Conservation (phyloP, 73 alveolate genomes). For the Uronychia setigera region DNA sequence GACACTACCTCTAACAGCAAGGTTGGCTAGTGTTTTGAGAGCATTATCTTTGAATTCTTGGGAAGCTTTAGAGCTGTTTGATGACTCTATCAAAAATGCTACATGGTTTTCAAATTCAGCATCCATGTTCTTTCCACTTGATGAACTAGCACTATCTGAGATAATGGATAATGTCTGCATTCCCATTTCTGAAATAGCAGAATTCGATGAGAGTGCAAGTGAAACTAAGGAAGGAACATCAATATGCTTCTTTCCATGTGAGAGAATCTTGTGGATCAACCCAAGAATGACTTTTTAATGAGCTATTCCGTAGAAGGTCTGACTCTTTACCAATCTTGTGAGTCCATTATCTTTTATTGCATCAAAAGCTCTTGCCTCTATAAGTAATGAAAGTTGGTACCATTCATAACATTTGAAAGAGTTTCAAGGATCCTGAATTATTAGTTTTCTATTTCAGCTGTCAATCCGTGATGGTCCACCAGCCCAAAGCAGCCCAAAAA, state of each 20-base stretch:
- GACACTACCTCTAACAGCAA: constrained; percentile 74
- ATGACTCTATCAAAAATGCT: constrained; percentile 72
- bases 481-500: constrained; percentile 57
- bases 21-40: constrained; percentile 69
- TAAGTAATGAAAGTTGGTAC: not conserved
- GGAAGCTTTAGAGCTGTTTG: constrained; percentile 46
- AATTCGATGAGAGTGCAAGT: constrained; percentile 62
- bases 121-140: constrained; percentile 45
- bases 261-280: constrained; percentile 54
- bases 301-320: constrained; percentile 61
- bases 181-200: constrained; percentile 70
- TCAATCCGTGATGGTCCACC: constrained; percentile 64
- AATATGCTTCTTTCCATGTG: constrained; percentile 62
- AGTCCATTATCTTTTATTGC: constrained; percentile 65
- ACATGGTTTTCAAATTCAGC: constrained; percentile 85
- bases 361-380: constrained; percentile 70
- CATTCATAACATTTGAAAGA: constrained; percentile 69
- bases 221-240: constrained; percentile 77
- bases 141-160: constrained; percentile 67
- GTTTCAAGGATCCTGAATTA: constrained; percentile 64
- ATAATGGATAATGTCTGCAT: constrained; percentile 65
- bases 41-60: constrained; percentile 66
- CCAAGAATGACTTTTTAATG: constrained; percentile 58
- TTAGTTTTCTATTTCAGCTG: constrained; percentile 58
- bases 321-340: constrained; percentile 70